A percentile compares a stretch with the other conserved stretches of the same genome.
phyloP scores from a whole-genome alignment of 768 basidiomycete genomes.

The Pleurotus sapidus region DNA sequence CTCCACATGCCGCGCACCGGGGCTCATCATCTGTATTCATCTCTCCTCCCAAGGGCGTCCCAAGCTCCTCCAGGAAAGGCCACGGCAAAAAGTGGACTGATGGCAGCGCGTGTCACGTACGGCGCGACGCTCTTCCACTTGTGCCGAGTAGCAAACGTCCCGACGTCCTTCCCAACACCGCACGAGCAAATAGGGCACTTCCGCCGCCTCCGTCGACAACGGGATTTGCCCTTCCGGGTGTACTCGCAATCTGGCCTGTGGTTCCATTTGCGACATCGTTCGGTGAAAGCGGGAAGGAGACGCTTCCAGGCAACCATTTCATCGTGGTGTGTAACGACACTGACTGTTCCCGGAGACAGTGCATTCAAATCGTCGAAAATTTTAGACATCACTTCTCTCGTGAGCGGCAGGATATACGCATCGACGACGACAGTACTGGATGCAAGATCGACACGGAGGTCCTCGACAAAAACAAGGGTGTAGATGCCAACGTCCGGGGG shows the following conservation, averaged over 20 bases:
- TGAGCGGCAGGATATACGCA: slow-evolving; percentile 41
- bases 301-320: slow-evolving; percentile 47
- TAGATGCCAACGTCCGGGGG: slow-evolving; percentile 20
- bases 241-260: slow-evolving; percentile 51
- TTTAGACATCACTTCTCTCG: slow-evolving; percentile 13
- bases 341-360: not conserved
- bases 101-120: slow-evolving; percentile 45
- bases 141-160: slow-evolving; percentile 25
- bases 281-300: slow-evolving; percentile 46
- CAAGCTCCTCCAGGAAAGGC: slow-evolving; percentile 45
- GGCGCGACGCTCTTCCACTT: slow-evolving; percentile 38
- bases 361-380: slow-evolving; percentile 9
- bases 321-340: slow-evolving; percentile 20
- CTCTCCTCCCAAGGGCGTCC: slow-evolving; percentile 11
- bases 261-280: slow-evolving; percentile 52
- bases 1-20: slow-evolving; percentile 15
- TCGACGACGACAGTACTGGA: slow-evolving; percentile 52
- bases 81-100: slow-evolving; percentile 52
- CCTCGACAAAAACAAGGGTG: slow-evolving; percentile 44
- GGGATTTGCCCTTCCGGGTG: slow-evolving; percentile 29
- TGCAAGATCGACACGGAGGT: slow-evolving; percentile 43
- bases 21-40: not conserved
- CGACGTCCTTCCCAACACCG: slow-evolving; percentile 46
- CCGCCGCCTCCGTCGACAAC: slow-evolving; percentile 29
- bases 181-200: slow-evolving; percentile 52